phyloP scores from a whole-genome alignment of 2,329 filamentous ascomycete genomes.

The Beauveria sp. region DNA sequence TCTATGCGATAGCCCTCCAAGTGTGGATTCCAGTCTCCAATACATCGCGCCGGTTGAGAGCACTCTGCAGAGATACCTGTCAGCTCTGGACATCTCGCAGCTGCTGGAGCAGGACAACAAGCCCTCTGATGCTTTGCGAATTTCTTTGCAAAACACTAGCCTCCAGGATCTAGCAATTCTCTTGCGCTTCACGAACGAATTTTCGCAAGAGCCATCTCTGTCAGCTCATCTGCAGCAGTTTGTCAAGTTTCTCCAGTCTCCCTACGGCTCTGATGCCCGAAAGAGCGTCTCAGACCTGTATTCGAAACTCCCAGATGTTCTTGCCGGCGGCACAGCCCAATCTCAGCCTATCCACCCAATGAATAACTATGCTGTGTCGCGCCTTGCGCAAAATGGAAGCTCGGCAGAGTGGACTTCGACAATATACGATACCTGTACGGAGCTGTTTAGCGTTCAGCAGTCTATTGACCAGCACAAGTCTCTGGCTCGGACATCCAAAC shows the following conservation, averaged over 20 bases:
- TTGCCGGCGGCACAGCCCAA: slow-evolving; percentile 11
- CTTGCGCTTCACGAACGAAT: slow-evolving; percentile 23
- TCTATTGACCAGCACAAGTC: slow-evolving; percentile 34
- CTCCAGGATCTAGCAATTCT: slow-evolving; percentile 37
- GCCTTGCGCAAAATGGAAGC: slow-evolving; percentile 31
- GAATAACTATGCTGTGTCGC: slow-evolving; percentile 47
- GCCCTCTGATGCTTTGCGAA: slow-evolving; percentile 21
- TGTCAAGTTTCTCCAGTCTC: slow-evolving; percentile 25
- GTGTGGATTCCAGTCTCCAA: slow-evolving; percentile 25
- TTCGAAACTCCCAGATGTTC: slow-evolving; percentile 20
- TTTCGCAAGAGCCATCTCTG: slow-evolving; percentile 13
- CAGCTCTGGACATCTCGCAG: slow-evolving; percentile 26
- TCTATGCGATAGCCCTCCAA: slow-evolving; percentile 44
- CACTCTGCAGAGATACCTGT: slow-evolving; percentile 38
- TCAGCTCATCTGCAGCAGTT: slow-evolving; percentile 17
- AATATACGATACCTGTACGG: slow-evolving; percentile 43
- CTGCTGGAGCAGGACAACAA: slow-evolving; percentile 17
- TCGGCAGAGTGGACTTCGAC: slow-evolving; percentile 41
- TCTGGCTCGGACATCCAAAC: slow-evolving; percentile 37
- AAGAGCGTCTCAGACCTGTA: slow-evolving; percentile 30
- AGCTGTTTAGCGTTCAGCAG: slow-evolving; percentile 35
- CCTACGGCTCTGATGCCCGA: slow-evolving; percentile 22
- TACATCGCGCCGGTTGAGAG: slow-evolving; percentile 42
- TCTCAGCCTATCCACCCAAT: slow-evolving; percentile 50
- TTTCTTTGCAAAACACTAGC: slow-evolving; percentile 41